Conservation (phyloP, 257 asterid genomes). For the Asclepias syriaca region DNA sequence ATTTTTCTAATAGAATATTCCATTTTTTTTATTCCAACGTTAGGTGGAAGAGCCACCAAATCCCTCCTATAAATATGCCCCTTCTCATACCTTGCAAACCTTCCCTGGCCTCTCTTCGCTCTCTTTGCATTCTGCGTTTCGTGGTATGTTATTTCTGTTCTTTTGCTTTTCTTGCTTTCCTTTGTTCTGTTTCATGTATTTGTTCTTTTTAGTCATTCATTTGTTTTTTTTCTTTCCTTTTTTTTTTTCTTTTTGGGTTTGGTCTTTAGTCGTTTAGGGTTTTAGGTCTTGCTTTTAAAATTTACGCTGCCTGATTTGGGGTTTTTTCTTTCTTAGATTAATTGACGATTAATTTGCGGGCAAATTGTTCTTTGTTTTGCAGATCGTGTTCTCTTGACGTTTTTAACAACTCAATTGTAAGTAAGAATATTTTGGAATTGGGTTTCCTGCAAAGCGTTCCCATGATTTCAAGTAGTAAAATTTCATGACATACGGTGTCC, state of each 20-base stretch:
- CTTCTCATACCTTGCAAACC: rapidly evolving
- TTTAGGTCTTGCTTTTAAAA: background rate
- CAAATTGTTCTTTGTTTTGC: background rate
- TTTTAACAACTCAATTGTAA: background rate
- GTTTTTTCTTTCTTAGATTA: too few species aligned
- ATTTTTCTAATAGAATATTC: constrained; percentile 16
- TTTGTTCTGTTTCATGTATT: background rate
- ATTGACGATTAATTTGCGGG: background rate
- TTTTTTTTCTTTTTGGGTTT: background rate
- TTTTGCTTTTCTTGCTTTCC: background rate
- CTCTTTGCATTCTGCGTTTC: too few species aligned
- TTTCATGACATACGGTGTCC: constrained; percentile 39
- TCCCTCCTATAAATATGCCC: constrained; percentile 20
- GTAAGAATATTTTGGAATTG: background rate
- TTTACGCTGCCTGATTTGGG: background rate
- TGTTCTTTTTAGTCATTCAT: background rate
- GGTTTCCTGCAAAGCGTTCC: background rate
- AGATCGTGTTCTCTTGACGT: constrained; percentile 1
- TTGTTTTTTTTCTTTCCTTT: background rate
- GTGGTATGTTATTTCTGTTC: background rate
- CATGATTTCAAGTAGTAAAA: constrained; percentile 10
- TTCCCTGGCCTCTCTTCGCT: constrained; percentile 3
- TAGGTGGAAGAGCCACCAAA: background rate
- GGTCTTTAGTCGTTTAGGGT: background rate
- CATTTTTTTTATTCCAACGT: background rate